phyloP scores from a whole-genome alignment of 257 asterid genomes.

The Datura wrightii region DNA sequence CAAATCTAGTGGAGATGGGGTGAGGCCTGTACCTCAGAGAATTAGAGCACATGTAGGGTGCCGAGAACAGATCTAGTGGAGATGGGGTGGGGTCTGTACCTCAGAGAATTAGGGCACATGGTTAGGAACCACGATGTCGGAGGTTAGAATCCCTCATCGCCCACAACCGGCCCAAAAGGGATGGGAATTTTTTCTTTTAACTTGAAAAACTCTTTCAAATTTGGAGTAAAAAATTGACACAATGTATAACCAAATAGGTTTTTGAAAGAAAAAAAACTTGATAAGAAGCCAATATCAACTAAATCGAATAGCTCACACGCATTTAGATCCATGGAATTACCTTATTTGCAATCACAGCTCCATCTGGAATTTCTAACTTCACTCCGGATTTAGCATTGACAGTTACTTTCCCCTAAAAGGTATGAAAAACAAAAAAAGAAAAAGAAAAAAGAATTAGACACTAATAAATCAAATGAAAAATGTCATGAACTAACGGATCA shows the following conservation, averaged over 20 bases:
- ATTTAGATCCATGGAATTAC: constrained; percentile 44
- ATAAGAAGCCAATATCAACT: not conserved
- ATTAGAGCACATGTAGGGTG: too few relatives aligned
- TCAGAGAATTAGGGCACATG: not conserved
- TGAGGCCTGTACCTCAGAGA: too few relatives aligned
- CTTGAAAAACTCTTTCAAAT: not conserved
- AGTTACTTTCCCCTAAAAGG: constrained; percentile 76
- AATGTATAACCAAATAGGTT: not conserved
- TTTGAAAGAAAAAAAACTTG: not conserved
- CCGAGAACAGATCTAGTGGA: not conserved
- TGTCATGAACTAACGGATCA: not conserved
- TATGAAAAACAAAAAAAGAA: not conserved
- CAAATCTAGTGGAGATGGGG: too few relatives aligned
- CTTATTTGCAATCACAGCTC: constrained; percentile 76
- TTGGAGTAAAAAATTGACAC: not conserved
- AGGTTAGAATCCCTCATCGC: not conserved
- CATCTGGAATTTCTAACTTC: constrained; percentile 86
- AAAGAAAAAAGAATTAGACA: not conserved
- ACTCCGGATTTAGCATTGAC: constrained; percentile 75
- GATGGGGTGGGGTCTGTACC: not conserved
- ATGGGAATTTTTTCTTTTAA: not conserved
- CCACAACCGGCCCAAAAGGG: not conserved
- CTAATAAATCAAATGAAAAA: not conserved
- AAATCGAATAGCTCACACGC: not conserved
- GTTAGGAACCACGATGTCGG: not conserved